Base-by-base conservation (phyloP, 179 eudicot species). In the Gypsophila paniculata region DNA sequence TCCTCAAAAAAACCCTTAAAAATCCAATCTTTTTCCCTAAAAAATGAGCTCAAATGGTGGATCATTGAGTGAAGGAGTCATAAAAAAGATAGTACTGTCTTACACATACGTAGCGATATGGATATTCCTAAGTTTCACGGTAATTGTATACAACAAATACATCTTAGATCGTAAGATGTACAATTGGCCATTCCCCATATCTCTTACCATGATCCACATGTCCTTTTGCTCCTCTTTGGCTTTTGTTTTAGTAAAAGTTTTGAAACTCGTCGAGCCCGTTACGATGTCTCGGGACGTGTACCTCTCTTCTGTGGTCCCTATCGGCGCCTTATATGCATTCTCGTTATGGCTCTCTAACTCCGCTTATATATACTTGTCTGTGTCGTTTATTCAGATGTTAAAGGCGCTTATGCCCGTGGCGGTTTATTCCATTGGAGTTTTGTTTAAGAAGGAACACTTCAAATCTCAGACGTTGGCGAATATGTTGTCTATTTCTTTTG, bases 121-220 rank as follows among this genome's bases (percentile, higher is more conserved):
- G 96, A 91, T 91, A 85, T 87, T 86, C 85, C 75, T 91, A 13
- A 80, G 85, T 76, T 91, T 89, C 83, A 83, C 86, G 4, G 96
- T 91, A 3, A 91, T 89, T 70, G 90, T 91, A 7, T 91, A 89
- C 92, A 91, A 91, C 86, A 91, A 91, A 74, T 91, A 86, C 85
- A 91, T 91, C 82, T 79, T 91, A 13, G 97, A 91, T 74, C 89
- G 88, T 0, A 89, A 89, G 87, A 72, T 91, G 79, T 91, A 87
- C 72, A 86, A 89, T 60, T 91, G 92, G 92, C 97, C 97, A 0
- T 89, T 61, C 84, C 97, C 95, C 3, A 85, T 91, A 38, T 89
- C 97, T 0, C 95, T 91, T 7, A 91, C 95, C 62, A 89, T 91
- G 91, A 91, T 91, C 63, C 97, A 91, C 85, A 91, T 91, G 97